These are phyloP conservation scores for Akebia trifoliata DNA, from an alignment of 164 flowering plant genomes.

Conservation along the genomic window DNA sequence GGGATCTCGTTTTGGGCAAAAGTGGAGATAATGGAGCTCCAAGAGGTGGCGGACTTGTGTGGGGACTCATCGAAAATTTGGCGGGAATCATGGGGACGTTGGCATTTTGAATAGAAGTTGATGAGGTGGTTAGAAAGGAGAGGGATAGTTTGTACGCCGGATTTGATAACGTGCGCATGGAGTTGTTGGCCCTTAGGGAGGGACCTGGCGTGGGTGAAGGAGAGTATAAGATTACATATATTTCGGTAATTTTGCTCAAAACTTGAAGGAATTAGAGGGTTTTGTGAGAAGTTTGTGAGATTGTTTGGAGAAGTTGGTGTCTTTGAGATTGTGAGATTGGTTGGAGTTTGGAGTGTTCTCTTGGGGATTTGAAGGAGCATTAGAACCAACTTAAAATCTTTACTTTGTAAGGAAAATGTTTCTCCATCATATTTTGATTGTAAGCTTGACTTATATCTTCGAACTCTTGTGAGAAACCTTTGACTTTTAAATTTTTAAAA, in stretches of 20 bases:
- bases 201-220: conserved; percentile 44
- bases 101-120: conserved; percentile 81
- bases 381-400: no score
- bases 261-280: conserved; percentile 3
- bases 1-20: conserved; percentile 87
- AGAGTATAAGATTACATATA: conserved; percentile 49
- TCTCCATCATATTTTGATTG: no score
- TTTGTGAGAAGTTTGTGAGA: not conserved
- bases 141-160: conserved; percentile 44
- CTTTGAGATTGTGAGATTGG: not conserved
- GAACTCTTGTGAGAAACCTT: no score
- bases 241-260: conserved; percentile 36
- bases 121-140: conserved; percentile 66
- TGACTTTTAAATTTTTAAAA: no score
- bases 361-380: conserved; percentile 10
- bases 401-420: no score
- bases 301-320: not conserved
- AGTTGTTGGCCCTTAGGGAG: conserved; percentile 58
- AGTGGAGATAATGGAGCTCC: conserved; percentile 79
- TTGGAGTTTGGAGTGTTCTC: not conserved
- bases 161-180: conserved; percentile 71
- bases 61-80: conserved; percentile 53
- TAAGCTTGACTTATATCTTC: no score
- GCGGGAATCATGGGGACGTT: conserved; percentile 48
- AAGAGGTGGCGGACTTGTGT: conserved; percentile 45